Evolutionary conservation across 2,329 filamentous ascomycete species (phyloP).

Genomic region (Alternaria panax): DNA sequence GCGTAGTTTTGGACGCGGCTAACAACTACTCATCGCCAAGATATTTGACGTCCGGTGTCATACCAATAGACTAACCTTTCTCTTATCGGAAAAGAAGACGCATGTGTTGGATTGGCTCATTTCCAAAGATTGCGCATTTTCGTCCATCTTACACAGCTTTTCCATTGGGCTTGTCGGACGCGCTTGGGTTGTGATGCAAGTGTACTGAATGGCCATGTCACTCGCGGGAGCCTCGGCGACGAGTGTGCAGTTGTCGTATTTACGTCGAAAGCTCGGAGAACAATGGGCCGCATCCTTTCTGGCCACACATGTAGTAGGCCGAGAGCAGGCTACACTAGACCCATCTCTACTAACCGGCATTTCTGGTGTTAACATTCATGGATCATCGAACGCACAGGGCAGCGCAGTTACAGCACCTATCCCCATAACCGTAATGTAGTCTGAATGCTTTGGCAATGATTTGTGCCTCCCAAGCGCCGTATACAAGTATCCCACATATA

Average conservation of each 20-base stretch:
- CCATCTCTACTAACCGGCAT: background rate
- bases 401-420: background rate
- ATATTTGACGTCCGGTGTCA: background rate
- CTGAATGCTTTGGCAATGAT: background rate
- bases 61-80: background rate
- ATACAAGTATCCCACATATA: background rate
- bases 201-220: background rate
- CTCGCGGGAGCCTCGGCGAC: background rate
- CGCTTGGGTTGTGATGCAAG: background rate
- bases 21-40: background rate
- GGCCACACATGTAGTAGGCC: conserved; percentile 1
- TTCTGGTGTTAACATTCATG: background rate
- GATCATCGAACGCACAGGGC: conserved; percentile 3
- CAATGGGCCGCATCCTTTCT: background rate
- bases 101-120: conserved; percentile 4
- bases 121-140: conserved; percentile 1
- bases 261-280: conserved; percentile 1
- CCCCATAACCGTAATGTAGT: background rate
- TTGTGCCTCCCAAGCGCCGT: background rate
- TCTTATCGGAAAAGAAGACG: background rate
- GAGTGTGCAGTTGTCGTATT: background rate
- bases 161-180: background rate
- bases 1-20: background rate
- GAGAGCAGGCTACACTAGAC: conserved; percentile 1
- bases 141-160: conserved; percentile 2